These are phyloP conservation scores for Phaeosphaeriaceae sp. DNA, from an alignment of 2,329 filamentous ascomycete genomes.

Conservation along the genomic window DNA sequence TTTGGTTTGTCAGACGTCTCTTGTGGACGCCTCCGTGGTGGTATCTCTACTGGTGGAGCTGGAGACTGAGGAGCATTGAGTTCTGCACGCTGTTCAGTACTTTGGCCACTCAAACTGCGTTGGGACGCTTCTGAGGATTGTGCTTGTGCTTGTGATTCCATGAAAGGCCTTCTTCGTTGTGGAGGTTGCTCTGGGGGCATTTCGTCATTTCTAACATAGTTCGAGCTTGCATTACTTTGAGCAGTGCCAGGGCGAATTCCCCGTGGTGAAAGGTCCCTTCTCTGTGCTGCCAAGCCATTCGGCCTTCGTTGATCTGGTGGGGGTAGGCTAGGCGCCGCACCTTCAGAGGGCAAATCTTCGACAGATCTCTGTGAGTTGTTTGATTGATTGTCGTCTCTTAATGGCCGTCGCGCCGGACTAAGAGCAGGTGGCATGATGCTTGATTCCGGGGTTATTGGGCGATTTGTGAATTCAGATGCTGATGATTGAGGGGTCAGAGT, in stretches of 20 bases:
- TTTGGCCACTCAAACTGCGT: conserved; percentile 32
- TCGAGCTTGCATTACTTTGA: conserved; percentile 45
- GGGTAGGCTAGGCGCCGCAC: conserved; percentile 22
- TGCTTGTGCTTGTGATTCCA: conserved; percentile 62
- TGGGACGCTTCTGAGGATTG: conserved; percentile 35
- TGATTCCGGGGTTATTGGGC: conserved; percentile 43
- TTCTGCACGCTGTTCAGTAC: conserved; percentile 23
- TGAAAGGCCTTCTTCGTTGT: conserved; percentile 69
- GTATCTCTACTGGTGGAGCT: conserved; percentile 32
- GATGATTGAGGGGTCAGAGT: conserved; percentile 51
- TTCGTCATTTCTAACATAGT: conserved; percentile 38
- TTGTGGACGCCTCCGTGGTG: conserved; percentile 32
- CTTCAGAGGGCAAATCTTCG: conserved; percentile 35
- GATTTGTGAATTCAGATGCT: conserved; percentile 41
- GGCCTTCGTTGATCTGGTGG: conserved; percentile 36
- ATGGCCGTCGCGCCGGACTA: conserved; percentile 35
- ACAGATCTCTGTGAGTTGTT: conserved; percentile 37
- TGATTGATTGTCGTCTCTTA: conserved; percentile 39
- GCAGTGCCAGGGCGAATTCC: conserved; percentile 43
- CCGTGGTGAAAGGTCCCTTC: conserved; percentile 39
- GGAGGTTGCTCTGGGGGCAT: conserved; percentile 51
- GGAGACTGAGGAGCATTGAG: conserved; percentile 34
- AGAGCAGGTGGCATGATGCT: conserved; percentile 29
- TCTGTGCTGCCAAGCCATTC: conserved; percentile 35
- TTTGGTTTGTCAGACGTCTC: conserved; percentile 40